Base-by-base conservation (phyloP, 2,329 filamentous ascomycete genomes). In the Orbilia ellipsospora region DNA sequence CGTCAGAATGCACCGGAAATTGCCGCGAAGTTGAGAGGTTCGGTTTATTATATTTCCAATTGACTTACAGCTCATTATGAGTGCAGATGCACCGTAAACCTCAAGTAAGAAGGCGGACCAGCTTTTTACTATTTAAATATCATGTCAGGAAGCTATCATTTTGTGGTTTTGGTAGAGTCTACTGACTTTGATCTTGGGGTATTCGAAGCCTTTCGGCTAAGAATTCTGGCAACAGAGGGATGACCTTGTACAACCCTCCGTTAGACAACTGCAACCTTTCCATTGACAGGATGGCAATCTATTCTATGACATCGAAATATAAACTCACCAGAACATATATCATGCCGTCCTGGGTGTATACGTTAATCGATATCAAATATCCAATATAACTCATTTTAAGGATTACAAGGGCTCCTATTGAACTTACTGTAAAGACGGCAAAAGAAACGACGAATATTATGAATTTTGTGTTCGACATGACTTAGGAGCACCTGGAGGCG, bases 281-380 rank as follows among this genome's bases (percentile, higher is more conserved):
- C 23, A 23, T 23, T 23, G 23, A 2, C n/a, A 2, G 23, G 23
- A 23, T 23, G 23, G 2, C 4, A 23, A 4, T 36, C 2, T 10
- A 36, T 36, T 36, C 31, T 10, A 36, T 36, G 31, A 36, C 5
- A 36, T 7, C 5, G 5, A 6, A 36, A 10, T 1, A 10, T 36
- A n/a, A 28, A 36, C 52, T 55, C 28, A 55, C 52, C 10, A 55
- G 52, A 36, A 31, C 52, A 36, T 55, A 55, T 13, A 55, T 55
- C 26, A 55, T 31, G 52, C 52, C 23, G 10, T 55, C 52, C 52
- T 55, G 28, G 6, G 23, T 16, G 4, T 4, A 55, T 31, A n/a
- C n/a, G 16, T 54, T 18, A 54, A 20, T n/a, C 16, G 8, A n/a
- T 48, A n/a, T 15, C 10, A 15, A 55, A 7, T 36, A 36, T 36